These are phyloP conservation scores for Penicillium cinerascens DNA, from an alignment of 495 filamentous ascomycete genomes.

Conservation along the genomic window DNA sequence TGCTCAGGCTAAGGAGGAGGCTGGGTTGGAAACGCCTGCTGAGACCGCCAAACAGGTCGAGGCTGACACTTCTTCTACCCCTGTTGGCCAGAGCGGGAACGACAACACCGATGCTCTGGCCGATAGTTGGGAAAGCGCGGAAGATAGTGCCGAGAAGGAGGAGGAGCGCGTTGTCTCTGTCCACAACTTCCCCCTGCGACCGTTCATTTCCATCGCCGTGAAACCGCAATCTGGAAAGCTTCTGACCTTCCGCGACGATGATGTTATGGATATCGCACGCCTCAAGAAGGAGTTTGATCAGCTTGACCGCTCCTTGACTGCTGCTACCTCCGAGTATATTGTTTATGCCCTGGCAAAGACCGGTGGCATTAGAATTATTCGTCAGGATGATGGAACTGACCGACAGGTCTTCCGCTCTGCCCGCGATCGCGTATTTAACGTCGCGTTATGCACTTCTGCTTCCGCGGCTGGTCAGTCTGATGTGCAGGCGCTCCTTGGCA, in stretches of 20 bases:
- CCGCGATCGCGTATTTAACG: conserved; percentile 88
- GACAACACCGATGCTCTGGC: conserved; percentile 53
- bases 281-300: conserved; percentile 98
- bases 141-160: conserved; percentile 69
- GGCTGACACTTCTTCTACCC: conserved; percentile 46
- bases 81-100: conserved; percentile 56
- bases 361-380: conserved; percentile 85
- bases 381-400: conserved; percentile 87
- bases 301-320: conserved; percentile 85
- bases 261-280: conserved; percentile 81
- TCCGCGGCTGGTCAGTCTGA: conserved; percentile 40
- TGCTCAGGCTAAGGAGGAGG: conserved; percentile 19
- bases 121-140: conserved; percentile 78
- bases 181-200: conserved; percentile 92
- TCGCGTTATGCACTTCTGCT: conserved; percentile 68
- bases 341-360: conserved; percentile 89
- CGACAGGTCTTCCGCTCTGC: conserved; percentile 83
- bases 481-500: conserved; percentile 81
- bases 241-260: conserved; percentile 62
- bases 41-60: conserved; percentile 1
- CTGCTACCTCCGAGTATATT: conserved; percentile 88
- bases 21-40: conserved; percentile 16
- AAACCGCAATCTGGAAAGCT: conserved; percentile 34
- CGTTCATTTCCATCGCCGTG: conserved; percentile 78
- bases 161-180: conserved; percentile 65